These are phyloP conservation scores for Solanum paucissectum DNA, from an alignment of 257 asterid genomes.

Conservation along the genomic window DNA sequence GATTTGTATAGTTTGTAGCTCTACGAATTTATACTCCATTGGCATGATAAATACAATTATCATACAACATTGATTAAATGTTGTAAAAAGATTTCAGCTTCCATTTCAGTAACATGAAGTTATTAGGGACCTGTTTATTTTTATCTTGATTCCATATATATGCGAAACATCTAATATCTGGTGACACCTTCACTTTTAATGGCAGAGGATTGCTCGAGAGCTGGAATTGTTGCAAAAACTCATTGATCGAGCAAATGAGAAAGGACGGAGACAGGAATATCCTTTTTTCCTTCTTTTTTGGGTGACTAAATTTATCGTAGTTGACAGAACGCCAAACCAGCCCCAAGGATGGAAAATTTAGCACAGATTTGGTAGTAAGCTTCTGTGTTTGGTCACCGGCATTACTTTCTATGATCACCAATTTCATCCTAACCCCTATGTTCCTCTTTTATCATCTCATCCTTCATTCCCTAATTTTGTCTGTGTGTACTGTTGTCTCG, in stretches of 20 bases:
- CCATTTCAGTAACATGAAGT: not conserved
- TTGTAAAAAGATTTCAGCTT: not conserved
- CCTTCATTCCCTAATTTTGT: not conserved
- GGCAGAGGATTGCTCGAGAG: conserved; percentile 62
- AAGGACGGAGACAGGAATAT: conserved; percentile 81
- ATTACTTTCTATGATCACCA: not conserved
- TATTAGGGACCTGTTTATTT: not conserved
- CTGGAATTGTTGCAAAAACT: conserved; percentile 29
- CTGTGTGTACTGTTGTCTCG: not conserved
- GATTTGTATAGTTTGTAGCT: not conserved
- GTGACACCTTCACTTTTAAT: not conserved
- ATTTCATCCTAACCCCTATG: not conserved
- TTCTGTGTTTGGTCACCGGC: not conserved
- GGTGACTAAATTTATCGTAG: not conserved
- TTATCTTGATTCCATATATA: not conserved
- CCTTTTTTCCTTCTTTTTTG: conserved; percentile 25
- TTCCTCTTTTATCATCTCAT: not conserved
- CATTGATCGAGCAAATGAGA: conserved; percentile 57
- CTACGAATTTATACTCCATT: not conserved
- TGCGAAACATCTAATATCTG: not conserved
- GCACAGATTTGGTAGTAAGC: not conserved
- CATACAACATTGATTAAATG: not conserved
- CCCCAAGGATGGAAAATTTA: not conserved
- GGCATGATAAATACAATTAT: not conserved
- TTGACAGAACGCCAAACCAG: not conserved